A percentile compares a stretch with the other conserved stretches of the same genome.
Evolutionary conservation across 2,329 filamentous ascomycete genomes (phyloP).

Genomic region (Lasiodiplodia sp.): DNA sequence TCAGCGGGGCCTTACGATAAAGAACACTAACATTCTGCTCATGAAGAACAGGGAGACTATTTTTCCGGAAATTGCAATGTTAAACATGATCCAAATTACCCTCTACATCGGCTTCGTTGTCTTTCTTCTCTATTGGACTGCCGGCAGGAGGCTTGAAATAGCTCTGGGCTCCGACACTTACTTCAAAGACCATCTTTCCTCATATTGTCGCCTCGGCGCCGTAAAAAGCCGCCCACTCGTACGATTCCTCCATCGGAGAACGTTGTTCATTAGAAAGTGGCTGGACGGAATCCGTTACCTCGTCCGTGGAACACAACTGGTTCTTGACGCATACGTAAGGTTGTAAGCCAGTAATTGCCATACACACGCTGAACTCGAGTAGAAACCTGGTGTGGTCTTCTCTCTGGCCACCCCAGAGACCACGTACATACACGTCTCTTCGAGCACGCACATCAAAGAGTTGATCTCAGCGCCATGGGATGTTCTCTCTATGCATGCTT

Average conservation of each 20-base stretch:
- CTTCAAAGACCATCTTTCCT: neutral
- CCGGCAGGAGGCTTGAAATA: neutral
- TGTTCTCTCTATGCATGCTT: slow-evolving; percentile 21
- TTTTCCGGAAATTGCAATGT: neutral
- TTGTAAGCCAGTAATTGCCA: neutral
- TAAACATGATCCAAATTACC: neutral
- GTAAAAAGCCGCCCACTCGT: neutral
- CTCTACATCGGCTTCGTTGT: neutral
- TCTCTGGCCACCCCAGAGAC: slow-evolving; percentile 6
- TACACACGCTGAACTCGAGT: neutral
- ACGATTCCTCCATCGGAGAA: neutral
- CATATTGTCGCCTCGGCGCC: neutral
- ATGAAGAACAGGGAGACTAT: neutral
- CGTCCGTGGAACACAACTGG: neutral
- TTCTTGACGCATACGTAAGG: slow-evolving; percentile 7
- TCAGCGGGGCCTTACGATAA: neutral
- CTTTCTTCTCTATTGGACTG: slow-evolving; percentile 2
- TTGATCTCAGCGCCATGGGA: slow-evolving; percentile 12
- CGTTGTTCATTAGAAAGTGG: neutral
- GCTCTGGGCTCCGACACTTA: neutral
- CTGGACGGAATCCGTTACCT: neutral
- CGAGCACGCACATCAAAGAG: slow-evolving; percentile 13
- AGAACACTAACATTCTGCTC: neutral
- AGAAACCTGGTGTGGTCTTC: neutral
- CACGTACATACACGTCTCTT: slow-evolving; percentile 17